These are phyloP conservation scores for Tuctoria greenei DNA, from an alignment of 176 grass and related monocot genomes.

Conservation along the genomic window DNA sequence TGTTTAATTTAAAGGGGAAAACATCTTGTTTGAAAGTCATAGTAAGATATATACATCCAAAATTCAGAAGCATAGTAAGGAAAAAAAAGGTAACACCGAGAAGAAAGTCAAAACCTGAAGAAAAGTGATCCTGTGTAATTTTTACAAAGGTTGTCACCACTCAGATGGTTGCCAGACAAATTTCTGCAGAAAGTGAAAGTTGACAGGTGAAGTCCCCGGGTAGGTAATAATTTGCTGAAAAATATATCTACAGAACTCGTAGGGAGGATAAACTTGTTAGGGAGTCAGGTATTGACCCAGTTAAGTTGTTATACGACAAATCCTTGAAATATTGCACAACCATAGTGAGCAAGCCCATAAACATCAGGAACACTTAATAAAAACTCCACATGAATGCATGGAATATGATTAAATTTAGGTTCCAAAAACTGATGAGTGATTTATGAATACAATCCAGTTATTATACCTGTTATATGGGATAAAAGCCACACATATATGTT, in stretches of 20 bases:
- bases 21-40: neutral
- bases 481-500: too few species aligned
- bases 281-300: neutral
- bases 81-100: neutral
- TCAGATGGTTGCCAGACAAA: constrained; percentile 38
- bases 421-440: too few species aligned
- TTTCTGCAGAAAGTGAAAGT: constrained; percentile 9
- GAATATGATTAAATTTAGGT: too few species aligned
- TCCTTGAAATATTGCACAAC: neutral
- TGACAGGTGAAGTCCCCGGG: neutral
- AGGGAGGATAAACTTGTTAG: neutral
- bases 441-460: too few species aligned
- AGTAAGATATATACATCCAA: neutral
- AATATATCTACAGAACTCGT: neutral
- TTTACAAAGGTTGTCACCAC: neutral
- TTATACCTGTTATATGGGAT: too few species aligned
- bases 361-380: too few species aligned
- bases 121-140: neutral
- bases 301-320: neutral
- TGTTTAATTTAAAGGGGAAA: neutral
- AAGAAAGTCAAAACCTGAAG: neutral
- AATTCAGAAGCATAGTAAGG: neutral
- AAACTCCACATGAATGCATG: too few species aligned
- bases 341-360: too few species aligned
- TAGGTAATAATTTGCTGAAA: neutral